Conservation (phyloP, 2,329 filamentous ascomycete species). For the Colletotrichum tabaci region DNA sequence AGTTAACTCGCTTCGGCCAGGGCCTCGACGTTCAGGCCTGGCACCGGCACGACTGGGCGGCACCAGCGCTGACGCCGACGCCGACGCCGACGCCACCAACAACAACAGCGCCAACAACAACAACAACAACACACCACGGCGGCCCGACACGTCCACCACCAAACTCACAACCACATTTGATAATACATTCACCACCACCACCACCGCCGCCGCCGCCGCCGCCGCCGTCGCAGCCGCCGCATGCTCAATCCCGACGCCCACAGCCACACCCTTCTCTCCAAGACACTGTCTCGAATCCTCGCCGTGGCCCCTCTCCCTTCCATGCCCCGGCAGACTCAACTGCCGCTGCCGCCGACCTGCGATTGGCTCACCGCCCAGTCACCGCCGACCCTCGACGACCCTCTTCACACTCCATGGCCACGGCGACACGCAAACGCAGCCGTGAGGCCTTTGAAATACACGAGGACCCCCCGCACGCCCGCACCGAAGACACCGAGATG, state of each 20-base stretch:
- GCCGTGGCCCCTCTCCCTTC: constrained; percentile 25
- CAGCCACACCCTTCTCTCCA: not conserved
- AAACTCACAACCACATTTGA: not conserved
- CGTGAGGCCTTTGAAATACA: constrained; percentile 64
- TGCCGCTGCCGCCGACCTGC: constrained; percentile 19
- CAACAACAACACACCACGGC: not conserved
- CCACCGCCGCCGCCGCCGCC: not conserved
- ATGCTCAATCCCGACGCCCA: not conserved
- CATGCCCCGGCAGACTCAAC: constrained; percentile 25
- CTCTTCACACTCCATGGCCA: constrained; percentile 32
- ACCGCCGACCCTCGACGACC: constrained; percentile 24
- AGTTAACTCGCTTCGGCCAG: constrained; percentile 40
- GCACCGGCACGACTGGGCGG: constrained; percentile 23
- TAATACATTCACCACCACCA: not conserved
- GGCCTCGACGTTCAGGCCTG: constrained; percentile 40
- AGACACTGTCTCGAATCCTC: constrained; percentile 35
- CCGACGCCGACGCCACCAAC: constrained; percentile 2
- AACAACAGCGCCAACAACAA: not conserved
- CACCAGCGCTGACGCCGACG: constrained; percentile 9
- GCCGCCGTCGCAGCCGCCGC: not conserved
- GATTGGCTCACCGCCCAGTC: constrained; percentile 38
- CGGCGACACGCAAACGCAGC: constrained; percentile 44
- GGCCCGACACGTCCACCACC: not conserved
- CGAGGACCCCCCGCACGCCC: constrained; percentile 59
- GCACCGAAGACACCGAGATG: constrained; percentile 66